Evolutionary conservation across 2,329 filamentous ascomycete species (phyloP).

Genomic region (Phialocephala sp.): DNA sequence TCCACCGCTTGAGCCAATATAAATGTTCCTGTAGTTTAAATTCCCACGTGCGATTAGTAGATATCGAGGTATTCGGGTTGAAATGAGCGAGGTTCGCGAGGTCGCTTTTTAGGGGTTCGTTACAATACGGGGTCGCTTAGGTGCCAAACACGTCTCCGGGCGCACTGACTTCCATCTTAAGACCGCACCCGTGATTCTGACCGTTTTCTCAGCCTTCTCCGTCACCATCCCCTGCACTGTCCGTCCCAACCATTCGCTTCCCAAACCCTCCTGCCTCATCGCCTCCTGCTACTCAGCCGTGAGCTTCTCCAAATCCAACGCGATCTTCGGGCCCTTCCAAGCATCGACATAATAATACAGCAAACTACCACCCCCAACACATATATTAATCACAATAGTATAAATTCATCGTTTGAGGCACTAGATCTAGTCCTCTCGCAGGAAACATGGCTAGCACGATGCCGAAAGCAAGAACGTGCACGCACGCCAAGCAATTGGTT

Average conservation of each 20-base stretch:
- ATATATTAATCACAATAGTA: constrained; percentile 64
- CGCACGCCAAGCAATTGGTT: constrained; percentile 58
- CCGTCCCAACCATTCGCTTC: constrained; percentile 3
- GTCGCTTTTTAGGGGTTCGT: too few species aligned
- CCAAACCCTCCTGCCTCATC: constrained; percentile 34
- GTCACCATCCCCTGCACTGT: neutral
- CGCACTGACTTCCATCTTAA: too few species aligned
- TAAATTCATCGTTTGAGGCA: constrained; percentile 62
- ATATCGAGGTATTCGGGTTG: too few species aligned
- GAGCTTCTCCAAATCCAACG: constrained; percentile 50
- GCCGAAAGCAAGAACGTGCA: constrained; percentile 58
- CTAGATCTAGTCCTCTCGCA: constrained; percentile 57
- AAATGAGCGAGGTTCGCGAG: too few species aligned
- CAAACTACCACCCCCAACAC: constrained; percentile 62
- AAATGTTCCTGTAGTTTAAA: too few species aligned
- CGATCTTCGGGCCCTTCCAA: constrained; percentile 61
- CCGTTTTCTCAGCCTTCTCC: neutral
- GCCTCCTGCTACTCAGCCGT: constrained; percentile 38
- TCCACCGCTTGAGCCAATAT: too few species aligned
- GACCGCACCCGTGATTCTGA: neutral
- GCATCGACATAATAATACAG: constrained; percentile 62
- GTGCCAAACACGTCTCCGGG: too few species aligned
- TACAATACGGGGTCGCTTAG: too few species aligned
- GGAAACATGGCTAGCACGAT: constrained; percentile 65
- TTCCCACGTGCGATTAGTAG: too few species aligned